phyloP scores from a whole-genome alignment of 805 yeast genomes.

The Metschnikowia dekortorum region DNA sequence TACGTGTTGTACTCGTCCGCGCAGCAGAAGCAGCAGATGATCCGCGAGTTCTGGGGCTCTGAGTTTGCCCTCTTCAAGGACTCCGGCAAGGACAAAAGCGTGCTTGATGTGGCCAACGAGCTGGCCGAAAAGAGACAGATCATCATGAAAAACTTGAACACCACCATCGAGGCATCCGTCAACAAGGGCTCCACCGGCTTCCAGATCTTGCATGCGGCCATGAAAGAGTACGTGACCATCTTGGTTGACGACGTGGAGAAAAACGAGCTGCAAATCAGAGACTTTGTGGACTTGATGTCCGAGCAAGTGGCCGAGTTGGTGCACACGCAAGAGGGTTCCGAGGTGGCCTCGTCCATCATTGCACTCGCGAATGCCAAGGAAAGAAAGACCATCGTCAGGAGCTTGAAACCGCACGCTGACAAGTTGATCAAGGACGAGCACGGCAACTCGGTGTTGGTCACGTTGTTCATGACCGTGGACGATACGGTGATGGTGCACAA shows the following conservation, averaged over 20 bases:
- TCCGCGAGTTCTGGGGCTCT: constrained; percentile 95
- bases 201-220: constrained; percentile 92
- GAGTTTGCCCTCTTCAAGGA: constrained; percentile 89
- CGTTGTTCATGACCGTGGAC: constrained; percentile 82
- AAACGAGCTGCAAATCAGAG: constrained; percentile 59
- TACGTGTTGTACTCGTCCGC: constrained; percentile 79
- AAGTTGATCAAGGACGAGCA: constrained; percentile 77
- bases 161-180: constrained; percentile 85
- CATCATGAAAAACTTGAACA: constrained; percentile 69
- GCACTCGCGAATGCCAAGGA: constrained; percentile 89
- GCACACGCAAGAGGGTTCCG: constrained; percentile 92
- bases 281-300: constrained; percentile 73
- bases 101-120: constrained; percentile 62
- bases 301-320: constrained; percentile 94
- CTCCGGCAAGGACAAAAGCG: constrained; percentile 55
- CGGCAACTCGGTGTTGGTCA: constrained; percentile 77
- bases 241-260: constrained; percentile 49
- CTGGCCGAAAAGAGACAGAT: constrained; percentile 74
- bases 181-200: constrained; percentile 96
- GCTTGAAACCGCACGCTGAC: constrained; percentile 70
- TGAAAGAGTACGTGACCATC: constrained; percentile 80
- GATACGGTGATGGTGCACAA: constrained; percentile 83
- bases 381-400: constrained; percentile 70
- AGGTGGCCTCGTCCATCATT: constrained; percentile 78
- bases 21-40: constrained; percentile 84